These are phyloP conservation scores for Diplodia intermedia DNA, from an alignment of 2,329 filamentous ascomycete genomes.

Conservation along the genomic window DNA sequence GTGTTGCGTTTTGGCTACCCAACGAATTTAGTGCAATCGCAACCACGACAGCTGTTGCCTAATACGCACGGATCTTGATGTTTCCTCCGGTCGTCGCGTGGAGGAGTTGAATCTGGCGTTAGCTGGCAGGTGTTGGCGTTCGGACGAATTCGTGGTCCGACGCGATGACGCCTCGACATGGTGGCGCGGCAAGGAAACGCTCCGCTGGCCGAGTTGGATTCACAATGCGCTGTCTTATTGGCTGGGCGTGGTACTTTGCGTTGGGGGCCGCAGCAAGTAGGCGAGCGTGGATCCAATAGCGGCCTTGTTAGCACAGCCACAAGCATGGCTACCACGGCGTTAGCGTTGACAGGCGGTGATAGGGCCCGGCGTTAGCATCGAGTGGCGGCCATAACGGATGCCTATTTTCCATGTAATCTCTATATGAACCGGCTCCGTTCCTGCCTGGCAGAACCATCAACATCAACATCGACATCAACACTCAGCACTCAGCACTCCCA, in stretches of 20 bases:
- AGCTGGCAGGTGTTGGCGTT: not conserved
- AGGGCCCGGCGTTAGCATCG: not conserved
- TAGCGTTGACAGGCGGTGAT: conserved; percentile 16
- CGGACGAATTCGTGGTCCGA: not conserved
- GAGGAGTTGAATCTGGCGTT: no score
- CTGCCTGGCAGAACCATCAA: not conserved
- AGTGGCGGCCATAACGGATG: not conserved
- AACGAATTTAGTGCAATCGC: no score
- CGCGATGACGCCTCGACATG: not conserved
- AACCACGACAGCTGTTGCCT: no score
- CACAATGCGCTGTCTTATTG: not conserved
- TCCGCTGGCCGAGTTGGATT: not conserved
- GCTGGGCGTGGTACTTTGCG: not conserved
- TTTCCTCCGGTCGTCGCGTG: no score
- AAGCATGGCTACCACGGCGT: not conserved
- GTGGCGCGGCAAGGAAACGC: not conserved
- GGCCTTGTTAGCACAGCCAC: not conserved
- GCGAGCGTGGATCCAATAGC: not conserved
- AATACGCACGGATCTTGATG: no score
- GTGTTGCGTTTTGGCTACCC: no score
- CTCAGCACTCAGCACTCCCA: not conserved
- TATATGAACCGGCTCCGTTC: conserved; percentile 1
- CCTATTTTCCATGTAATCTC: not conserved
- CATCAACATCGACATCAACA: not conserved
- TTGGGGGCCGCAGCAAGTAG: not conserved